Conservation (phyloP, 768 basidiomycete genomes). For the Galerina marginata region DNA sequence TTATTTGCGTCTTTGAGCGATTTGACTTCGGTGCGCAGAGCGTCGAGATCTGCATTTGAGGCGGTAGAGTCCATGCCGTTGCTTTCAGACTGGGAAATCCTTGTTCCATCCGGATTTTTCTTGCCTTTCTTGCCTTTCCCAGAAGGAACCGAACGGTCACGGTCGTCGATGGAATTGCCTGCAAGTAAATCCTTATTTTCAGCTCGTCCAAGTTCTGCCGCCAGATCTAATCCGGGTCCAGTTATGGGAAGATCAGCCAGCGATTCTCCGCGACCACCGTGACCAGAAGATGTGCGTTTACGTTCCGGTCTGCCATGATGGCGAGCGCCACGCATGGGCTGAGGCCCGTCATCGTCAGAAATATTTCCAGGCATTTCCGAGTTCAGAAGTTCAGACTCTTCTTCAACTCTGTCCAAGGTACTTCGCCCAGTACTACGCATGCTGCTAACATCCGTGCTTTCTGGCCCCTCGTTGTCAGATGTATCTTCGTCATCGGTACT, state of each 20-base stretch:
- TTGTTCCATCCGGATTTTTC: conserved; percentile 48
- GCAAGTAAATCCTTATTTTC: conserved; percentile 85
- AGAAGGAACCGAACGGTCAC: conserved; percentile 49
- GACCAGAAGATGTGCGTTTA: conserved; percentile 58
- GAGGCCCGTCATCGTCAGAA: conserved; percentile 38
- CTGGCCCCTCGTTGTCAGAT: conserved; percentile 45
- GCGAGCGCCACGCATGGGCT: conserved; percentile 45
- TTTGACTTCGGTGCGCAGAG: conserved; percentile 87
- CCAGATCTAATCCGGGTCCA: conserved; percentile 88
- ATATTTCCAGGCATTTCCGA: conserved; percentile 40
- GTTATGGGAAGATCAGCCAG: conserved; percentile 86
- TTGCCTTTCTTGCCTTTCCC: conserved; percentile 55
- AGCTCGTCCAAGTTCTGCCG: conserved; percentile 89
- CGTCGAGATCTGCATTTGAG: conserved; percentile 62
- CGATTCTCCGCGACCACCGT: conserved; percentile 74
- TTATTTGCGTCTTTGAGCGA: conserved; percentile 95
- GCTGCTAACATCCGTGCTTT: conserved; percentile 57
- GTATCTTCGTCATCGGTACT: conserved; percentile 42
- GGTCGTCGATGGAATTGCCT: conserved; percentile 56
- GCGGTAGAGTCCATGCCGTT: conserved; percentile 48
- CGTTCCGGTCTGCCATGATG: conserved; percentile 50
- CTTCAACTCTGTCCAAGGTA: conserved; percentile 67
- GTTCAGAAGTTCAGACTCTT: conserved; percentile 54
- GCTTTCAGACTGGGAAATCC: conserved; percentile 37
- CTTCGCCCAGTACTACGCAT: conserved; percentile 62